Evolutionary conservation across 2,329 filamentous ascomycete genomes (phyloP), one percentile per base, ranked within the genome.

Genomic region (Mycosphaerella sp.): DNA sequence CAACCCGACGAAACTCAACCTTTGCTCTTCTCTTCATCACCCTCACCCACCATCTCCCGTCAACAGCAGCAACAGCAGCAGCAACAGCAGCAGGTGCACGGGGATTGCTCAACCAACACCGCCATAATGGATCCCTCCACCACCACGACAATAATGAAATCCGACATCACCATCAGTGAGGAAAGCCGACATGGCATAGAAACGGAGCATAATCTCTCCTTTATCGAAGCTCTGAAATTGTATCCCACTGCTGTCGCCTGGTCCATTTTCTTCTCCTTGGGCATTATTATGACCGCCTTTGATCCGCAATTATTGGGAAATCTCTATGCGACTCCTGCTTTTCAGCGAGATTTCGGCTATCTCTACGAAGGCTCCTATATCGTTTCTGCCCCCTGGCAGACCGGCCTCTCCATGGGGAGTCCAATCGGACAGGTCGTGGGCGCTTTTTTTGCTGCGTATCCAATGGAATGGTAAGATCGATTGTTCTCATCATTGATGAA

Each of bases 271-370:
- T 80, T 84, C 59, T 81, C 78, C 4, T 69, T 82, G 2, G 79
- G 79, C 6, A 78, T 83, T 38, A 78, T 83, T 58, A 83, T 83
- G 79, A 53, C 55, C 59, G 70, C 80, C 3, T 86, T 85, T 62
- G 82, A 85, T 64, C 79, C 81, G 0, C 82, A 85, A 64, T 75
- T 86, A 8, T 74, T 85, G 6, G 81, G 81, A 23, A 82, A 82
- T 56, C 74, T 86, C 50, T 84, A 81, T 61, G 77, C 79, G 2
- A 79, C 77, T 47, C 79, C 80, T 0, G 76, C 77, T n/a, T 84
- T 83, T 62, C 75, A 78, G 57, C 64, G 67, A 17, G 76, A 81
- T 58, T 83, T 82, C 62, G 80, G 80, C 2, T 77, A 80, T 56
- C 54, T 70, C 3, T 79, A 74, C 51, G 73, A 73, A 17, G 68